These are phyloP conservation scores for Xylaria castorea DNA, from an alignment of 495 filamentous ascomycete genomes.

Conservation along the genomic window DNA sequence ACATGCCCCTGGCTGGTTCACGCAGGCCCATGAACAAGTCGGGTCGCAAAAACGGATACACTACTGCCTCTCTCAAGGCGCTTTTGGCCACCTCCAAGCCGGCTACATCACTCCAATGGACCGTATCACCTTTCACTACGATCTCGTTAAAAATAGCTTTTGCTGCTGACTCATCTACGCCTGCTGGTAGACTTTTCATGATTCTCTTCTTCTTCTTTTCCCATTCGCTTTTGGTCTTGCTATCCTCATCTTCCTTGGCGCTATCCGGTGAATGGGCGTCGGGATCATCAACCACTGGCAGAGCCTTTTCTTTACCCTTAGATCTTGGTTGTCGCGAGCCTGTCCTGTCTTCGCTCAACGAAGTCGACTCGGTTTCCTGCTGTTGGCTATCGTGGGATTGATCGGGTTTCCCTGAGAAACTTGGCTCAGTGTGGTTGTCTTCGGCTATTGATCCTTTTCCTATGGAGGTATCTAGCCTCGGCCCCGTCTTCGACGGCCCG, in stretches of 20 bases:
- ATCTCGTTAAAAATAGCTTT: conserved; percentile 96
- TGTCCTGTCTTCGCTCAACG: conserved; percentile 32
- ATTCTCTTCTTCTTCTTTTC: conserved; percentile 58
- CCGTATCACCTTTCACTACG: conserved; percentile 91
- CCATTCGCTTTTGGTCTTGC: conserved; percentile 56
- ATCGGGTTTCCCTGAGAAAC: conserved; percentile 32
- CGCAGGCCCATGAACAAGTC: conserved; percentile 95
- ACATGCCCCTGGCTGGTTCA: conserved; percentile 93
- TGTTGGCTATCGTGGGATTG: conserved; percentile 25
- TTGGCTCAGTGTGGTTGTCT: conserved; percentile 32
- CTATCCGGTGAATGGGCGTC: conserved; percentile 45
- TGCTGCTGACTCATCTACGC: conserved; percentile 81
- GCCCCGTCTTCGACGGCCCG: not conserved
- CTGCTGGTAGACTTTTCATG: conserved; percentile 77
- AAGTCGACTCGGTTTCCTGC: conserved; percentile 28
- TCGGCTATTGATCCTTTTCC: conserved; percentile 29
- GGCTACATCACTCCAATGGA: conserved; percentile 94
- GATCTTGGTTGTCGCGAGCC: conserved; percentile 19
- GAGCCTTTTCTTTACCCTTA: conserved; percentile 40
- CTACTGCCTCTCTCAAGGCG: conserved; percentile 93
- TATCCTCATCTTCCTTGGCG: conserved; percentile 43
- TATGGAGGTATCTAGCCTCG: not conserved
- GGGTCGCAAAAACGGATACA: conserved; percentile 95
- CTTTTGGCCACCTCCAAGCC: conserved; percentile 90
- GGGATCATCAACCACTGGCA: conserved; percentile 22